Conservation (phyloP, 1,284 basidiomycete species). For the Vanrija humicola region DNA sequence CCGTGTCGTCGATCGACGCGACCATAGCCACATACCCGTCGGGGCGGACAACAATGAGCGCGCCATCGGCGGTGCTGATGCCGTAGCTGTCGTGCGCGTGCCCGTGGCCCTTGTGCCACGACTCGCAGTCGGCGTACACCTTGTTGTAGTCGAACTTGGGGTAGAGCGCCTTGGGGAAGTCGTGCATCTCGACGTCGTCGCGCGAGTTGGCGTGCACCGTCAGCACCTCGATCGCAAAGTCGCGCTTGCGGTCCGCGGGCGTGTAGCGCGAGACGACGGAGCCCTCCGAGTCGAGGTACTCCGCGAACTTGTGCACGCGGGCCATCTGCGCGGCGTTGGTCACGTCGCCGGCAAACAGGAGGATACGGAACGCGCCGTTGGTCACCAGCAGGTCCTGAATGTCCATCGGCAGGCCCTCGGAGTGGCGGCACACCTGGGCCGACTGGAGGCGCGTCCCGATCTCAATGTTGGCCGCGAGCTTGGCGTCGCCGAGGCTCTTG, state of each 20-base stretch:
- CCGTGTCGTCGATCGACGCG: conserved; percentile 20
- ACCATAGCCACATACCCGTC: conserved; percentile 31
- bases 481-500: conserved; percentile 4
- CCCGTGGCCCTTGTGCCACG: conserved; percentile 16
- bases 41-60: conserved; percentile 31
- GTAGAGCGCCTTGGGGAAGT: conserved; percentile 8
- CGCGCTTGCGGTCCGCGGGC: conserved; percentile 5
- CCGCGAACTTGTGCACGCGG: conserved; percentile 14
- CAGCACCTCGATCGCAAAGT: conserved; percentile 18
- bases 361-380: conserved; percentile 28
- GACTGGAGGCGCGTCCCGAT: conserved; percentile 19
- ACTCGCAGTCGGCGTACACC: conserved; percentile 17
- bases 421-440: conserved; percentile 12
- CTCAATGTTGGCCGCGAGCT: conserved; percentile 11
- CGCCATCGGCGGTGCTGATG: conserved; percentile 23
- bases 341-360: conserved; percentile 32
- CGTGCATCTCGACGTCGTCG: conserved; percentile 20
- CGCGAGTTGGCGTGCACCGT: conserved; percentile 24
- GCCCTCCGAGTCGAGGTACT: conserved; percentile 13
- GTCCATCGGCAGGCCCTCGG: conserved; percentile 15
- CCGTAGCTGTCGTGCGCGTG: conserved; percentile 26
- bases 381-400: conserved; percentile 29
- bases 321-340: conserved; percentile 14
- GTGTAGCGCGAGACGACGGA: conserved; percentile 14
- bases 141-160: conserved; percentile 11